Percentiles rank a stretch among this genome's conserved stretches.
These are phyloP conservation scores for Mucor racemosus DNA, from an alignment of 371 early-diverging fungal species.

Conservation along the genomic window DNA sequence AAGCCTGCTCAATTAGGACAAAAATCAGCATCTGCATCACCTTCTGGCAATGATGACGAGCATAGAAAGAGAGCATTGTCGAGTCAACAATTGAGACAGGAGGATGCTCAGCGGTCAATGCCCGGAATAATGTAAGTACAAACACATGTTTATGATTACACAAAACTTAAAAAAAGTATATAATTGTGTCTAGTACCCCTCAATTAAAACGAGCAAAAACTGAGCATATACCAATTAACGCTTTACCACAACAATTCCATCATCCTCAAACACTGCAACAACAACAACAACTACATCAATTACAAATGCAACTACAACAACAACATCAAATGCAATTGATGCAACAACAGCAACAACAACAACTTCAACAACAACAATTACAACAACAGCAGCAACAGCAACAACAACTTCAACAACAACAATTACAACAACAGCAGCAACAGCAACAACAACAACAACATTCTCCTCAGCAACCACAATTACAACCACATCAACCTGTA, in stretches of 20 bases:
- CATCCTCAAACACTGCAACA: slow-evolving; percentile 21
- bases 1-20: slow-evolving; percentile 19
- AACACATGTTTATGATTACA: too few relatives aligned
- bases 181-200: slow-evolving; percentile 10
- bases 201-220: slow-evolving; percentile 29
- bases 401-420: slow-evolving; percentile 14
- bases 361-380: slow-evolving; percentile 12
- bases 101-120: slow-evolving; percentile 36
- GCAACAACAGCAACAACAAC: slow-evolving; percentile 17
- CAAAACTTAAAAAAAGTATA: too few relatives aligned
- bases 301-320: slow-evolving; percentile 15
- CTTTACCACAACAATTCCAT: slow-evolving; percentile 10
- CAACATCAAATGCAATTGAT: slow-evolving; percentile 10
- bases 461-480: slow-evolving; percentile 1
- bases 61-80: slow-evolving; percentile 15
- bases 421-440: slow-evolving; percentile 14
- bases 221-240: slow-evolving; percentile 18
- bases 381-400: slow-evolving; percentile 14
- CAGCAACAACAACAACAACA: slow-evolving; percentile 15
- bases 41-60: background rate
- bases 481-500: slow-evolving; percentile 19
- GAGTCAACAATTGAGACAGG: slow-evolving; percentile 14
- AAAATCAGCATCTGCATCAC: slow-evolving; percentile 3
- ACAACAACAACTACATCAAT: slow-evolving; percentile 23
- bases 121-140: slow-evolving; percentile 39